A percentile compares a stretch with the other conserved stretches of the same genome.
Evolutionary conservation across 345 rosid genomes (phyloP).

Genomic region (Eucalyptus polybractea): DNA sequence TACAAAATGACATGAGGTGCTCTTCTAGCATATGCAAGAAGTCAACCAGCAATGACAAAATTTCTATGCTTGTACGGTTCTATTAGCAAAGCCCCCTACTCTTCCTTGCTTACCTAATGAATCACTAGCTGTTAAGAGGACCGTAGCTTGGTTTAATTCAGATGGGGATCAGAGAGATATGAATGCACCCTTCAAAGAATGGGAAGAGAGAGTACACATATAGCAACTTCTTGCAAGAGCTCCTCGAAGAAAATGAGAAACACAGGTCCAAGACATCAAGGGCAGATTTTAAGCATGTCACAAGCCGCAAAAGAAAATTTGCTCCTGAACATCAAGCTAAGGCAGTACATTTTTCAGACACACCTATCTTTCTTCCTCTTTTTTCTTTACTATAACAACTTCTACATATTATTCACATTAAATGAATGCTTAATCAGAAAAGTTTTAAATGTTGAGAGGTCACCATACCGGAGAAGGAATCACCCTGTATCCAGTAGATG

Average conservation of each 20-base stretch:
- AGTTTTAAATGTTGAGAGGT: background rate
- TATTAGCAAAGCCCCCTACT: background rate
- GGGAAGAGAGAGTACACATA: background rate
- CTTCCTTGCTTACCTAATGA: background rate
- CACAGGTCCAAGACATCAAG: background rate
- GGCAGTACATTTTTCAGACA: background rate
- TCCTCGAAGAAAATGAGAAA: background rate
- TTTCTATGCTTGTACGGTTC: background rate
- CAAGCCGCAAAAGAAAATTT: background rate
- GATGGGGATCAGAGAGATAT: background rate
- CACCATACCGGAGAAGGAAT: slow-evolving; percentile 70
- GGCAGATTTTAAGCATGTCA: background rate
- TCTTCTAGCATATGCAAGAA: background rate
- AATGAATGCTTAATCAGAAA: background rate
- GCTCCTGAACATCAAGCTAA: background rate
- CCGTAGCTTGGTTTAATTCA: background rate
- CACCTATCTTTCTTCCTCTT: background rate
- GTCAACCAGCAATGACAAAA: background rate
- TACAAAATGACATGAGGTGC: background rate
- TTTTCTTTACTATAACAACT: background rate
- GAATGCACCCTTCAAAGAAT: background rate
- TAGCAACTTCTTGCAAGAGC: background rate
- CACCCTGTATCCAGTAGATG: slow-evolving; percentile 51
- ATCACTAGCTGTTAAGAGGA: background rate
- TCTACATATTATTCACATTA: background rate